Evolutionary conservation across 176 grass and related monocot genomes (phyloP), one percentile per base, ranked within the genome.

Genomic region (Rhynchospora pubera): DNA sequence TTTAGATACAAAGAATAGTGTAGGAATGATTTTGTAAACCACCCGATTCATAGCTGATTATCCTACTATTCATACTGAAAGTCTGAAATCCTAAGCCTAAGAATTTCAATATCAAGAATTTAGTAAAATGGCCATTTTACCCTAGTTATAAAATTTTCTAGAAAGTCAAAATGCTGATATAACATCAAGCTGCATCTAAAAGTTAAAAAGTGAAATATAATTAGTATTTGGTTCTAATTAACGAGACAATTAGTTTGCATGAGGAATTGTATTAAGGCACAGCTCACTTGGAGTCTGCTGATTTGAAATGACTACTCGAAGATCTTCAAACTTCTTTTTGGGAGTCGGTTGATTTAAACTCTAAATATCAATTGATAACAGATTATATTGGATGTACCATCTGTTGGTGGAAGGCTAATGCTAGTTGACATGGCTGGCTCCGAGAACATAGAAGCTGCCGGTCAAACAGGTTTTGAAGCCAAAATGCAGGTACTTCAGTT

Each of bases 341-440:
- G 26, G 26, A 28, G 26, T 76, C 71, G 12, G 5, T 75, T 16
- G n/a, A 75, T 75, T 55, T 53, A 55, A 28, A 7, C 48, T 11
- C 0, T 9, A 51, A 75, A 32, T 76, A 32, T 14, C 47, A 55
- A 76, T 28, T 76, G 46, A 8, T 55, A 13, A 13, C 64, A 98
- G 92, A 98, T 98, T 61, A 94, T 98, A 9, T 86, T 98, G 84
- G 92, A 94, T 76, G 92, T 98, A 47, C 95, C 95, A 4, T 98
- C 89, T 3, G 95, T 98, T 45, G 95, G 95, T 30, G 95, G 95
- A 88, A 94, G 92, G 57, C 76, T 98, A 0, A 93, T 98, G 92
- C 87, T 98, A 48, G 95, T 98, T 0, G 95, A 98, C 43, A 98
- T 98, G 95, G 95, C 95, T 44, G 95, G 95, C 18, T 98, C 95